These are phyloP conservation scores for Zymoseptoria brevis DNA, from an alignment of 2,329 filamentous ascomycete species.

Conservation along the genomic window DNA sequence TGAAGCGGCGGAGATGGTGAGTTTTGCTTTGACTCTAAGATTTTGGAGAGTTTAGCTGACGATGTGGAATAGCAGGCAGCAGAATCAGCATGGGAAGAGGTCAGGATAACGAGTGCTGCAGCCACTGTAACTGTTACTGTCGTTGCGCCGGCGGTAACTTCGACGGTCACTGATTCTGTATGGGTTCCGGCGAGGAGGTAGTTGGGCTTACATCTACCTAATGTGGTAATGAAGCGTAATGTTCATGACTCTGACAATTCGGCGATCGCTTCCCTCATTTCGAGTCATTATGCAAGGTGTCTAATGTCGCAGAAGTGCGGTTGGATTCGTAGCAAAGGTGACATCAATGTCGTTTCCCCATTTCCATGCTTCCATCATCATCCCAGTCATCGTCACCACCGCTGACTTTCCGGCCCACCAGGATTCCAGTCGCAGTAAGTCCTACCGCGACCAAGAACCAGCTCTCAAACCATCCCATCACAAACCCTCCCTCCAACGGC, in stretches of 20 bases:
- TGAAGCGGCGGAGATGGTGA: background rate
- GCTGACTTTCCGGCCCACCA: slow-evolving; percentile 57
- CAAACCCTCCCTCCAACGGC: slow-evolving; percentile 63
- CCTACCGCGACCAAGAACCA: slow-evolving; percentile 69
- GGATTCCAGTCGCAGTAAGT: slow-evolving; percentile 62
- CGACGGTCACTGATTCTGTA: background rate
- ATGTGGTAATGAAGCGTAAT: background rate
- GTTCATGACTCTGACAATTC: background rate
- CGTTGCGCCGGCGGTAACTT: background rate
- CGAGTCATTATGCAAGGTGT: background rate
- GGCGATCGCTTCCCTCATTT: background rate
- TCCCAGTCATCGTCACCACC: slow-evolving; percentile 36
- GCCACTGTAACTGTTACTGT: background rate
- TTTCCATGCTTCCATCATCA: slow-evolving; percentile 43
- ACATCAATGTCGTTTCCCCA: slow-evolving; percentile 58
- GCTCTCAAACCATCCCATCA: slow-evolving; percentile 78
- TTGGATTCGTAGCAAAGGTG: background rate
- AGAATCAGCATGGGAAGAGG: background rate
- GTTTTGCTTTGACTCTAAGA: background rate
- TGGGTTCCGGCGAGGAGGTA: background rate
- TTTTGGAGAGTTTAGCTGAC: background rate
- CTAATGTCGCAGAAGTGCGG: background rate
- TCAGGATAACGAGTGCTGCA: background rate
- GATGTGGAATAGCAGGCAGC: background rate
- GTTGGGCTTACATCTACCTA: background rate